Base-by-base conservation (phyloP, 106 monocot species). In the Acorus gramineus region DNA sequence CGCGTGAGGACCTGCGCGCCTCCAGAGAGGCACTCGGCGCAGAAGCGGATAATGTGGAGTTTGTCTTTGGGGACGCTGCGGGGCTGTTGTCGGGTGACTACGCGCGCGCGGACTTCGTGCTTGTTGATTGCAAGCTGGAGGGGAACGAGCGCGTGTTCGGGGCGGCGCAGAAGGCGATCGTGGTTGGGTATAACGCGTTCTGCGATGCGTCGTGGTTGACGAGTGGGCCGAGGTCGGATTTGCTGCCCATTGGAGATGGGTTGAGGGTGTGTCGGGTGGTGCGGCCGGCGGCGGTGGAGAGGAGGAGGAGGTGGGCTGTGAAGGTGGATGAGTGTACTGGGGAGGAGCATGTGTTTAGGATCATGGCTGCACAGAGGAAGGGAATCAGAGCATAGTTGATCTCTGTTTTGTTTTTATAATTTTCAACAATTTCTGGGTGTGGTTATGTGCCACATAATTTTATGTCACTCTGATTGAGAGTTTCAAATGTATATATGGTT, bases 171-270 rank as follows among this genome's bases (percentile, higher is more conserved):
- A 52, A 43, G 3, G 86, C 80, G 0, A 65, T 87, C 10, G 87
- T 87, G 9, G 77, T 84, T 8, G 84, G 78, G 0, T 63, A 74
- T 64, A 80, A 87, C 44, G 83, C 78, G 2, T 65, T 77, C 44
- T 28, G 64, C 2, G 57, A 50, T 13, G 59, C 49, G 42, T 49
- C 3, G 14, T 42, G 55, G 6, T 68, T 63, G 63, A 42, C 11
- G 55, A 60, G 55, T 4, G 60, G 65, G 49, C 8, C 10, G 69
- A 72, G 64, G 63, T 66, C 73, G 49, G 71, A 74, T 45, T 42
- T 74, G 66, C 54, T 83, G 52, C 87, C 87, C 5, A 83, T 83
- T 4, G 87, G 87, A 0, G 80, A 80, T 4, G 87, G 87, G 57
- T 42, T 87, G 64, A 68, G 68, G 59, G 80, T 87, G 51, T 69